Evolutionary conservation across 2,329 filamentous ascomycete genomes (phyloP), one percentile per base, ranked within the genome.

Genomic region (Boeremia exigua): DNA sequence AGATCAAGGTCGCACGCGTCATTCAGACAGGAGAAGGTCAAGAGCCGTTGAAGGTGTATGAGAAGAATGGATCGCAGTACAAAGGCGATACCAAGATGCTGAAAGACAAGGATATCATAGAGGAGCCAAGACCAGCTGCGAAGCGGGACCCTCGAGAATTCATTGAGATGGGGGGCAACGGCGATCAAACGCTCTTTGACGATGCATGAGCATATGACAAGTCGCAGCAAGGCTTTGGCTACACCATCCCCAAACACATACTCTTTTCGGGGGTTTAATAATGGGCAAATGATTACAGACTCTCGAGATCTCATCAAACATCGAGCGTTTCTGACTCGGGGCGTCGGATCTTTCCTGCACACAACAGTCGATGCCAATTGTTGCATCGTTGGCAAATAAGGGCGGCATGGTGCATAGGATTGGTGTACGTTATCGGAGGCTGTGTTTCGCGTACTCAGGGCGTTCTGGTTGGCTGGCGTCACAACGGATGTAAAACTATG

Each of bases 151-250:
- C 91, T 0, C 80, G 84, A 5, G 92, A 95, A 67, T 98, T 97
- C 65, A 88, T 92, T 74, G 85, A 88, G 59, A 84, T 96, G 80
- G 94, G 94, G 34, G 92, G 92, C 14, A 91, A 90, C 67, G 94
- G 92, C 5, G 94, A 98, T 68, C 86, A 92, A 74, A 80, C 84
- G 38, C 81, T 97, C 12, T 97, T 88, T 71, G 65, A 65, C 10
- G 85, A 84, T 28, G 47, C 25, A 28, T 56, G 42, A 56, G 32
- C 15, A 15, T 10, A 28, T 6, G 9, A 17, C 36, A 38, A 34
- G n/a, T 19, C 23, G 15, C 19, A 23, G 19, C 3, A 23, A 23
- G 19, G 19, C 19, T 6, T 14, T 19, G 23, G 19, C 11, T 14
- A 25, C 19, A 39, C 29, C 29, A 30, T 10, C 3, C 29, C 29